Evolutionary conservation across 345 rosid species (phyloP), one percentile per base, ranked within the genome.

Genomic region (Crucihimalaya himalaica): DNA sequence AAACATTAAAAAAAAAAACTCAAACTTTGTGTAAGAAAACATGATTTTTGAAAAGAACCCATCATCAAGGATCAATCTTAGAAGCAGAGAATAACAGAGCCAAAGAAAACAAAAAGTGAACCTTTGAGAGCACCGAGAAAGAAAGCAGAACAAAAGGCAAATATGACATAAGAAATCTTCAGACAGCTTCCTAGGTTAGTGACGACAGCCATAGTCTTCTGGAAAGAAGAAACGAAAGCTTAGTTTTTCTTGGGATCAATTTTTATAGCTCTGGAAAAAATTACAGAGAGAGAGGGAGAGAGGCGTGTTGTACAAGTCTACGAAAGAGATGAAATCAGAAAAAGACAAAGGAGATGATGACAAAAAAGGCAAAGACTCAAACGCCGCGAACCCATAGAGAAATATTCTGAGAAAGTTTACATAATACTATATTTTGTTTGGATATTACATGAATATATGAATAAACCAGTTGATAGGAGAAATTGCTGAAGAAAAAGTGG

Each of bases 61-160:
- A 48, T 29, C 46, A 40, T 14, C 16, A 40, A 40, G 7, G n/a
- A 40, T 40, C 9, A 52, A 43, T 16, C 34, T 58, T 67, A 18
- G 19, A 59, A 50, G 4, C 61, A 68, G 68, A 67, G 62, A 2
- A 25, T 47, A 25, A 57, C 18, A 57, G 60, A 60, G 5, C 48
- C 12, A 58, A 19, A 28, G 2, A 28, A n/a, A 20, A 46, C 18
- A 31, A 19, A 19, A 57, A 10, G 0, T 39, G 19, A 54, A 87
- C 97, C 96, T 90, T 90, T 93, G 21, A 93, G 78, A 73, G 90
- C 88, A 37, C 96, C 98, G 19, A 93, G 78, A 60, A 86, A 69
- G 60, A 93, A 72, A 70, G 91, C 98, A 67, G 83, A 82, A 43
- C 81, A 86, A 70, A 93, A 90, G 43, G 86, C 89, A 63, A 93